These are phyloP conservation scores for Anisodus tanguticus DNA, from an alignment of 257 asterid species.

Conservation along the genomic window DNA sequence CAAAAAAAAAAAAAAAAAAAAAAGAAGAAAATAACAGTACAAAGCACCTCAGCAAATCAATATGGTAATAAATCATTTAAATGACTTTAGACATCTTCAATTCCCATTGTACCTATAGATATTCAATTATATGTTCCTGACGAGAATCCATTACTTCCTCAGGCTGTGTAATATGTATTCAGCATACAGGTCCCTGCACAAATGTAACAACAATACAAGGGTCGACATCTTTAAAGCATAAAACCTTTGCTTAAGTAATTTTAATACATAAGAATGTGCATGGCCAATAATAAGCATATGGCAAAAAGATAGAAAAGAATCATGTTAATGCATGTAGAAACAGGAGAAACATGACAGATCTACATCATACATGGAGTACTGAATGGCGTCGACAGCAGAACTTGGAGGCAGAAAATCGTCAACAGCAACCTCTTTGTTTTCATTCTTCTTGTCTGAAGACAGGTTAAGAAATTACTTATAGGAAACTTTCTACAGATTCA, in stretches of 20 bases:
- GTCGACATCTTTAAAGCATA: not conserved
- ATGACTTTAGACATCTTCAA: no score
- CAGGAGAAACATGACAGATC: not conserved
- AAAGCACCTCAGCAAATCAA: not conserved
- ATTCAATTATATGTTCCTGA: not conserved
- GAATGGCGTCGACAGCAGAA: constrained; percentile 65
- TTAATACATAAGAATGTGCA: not conserved
- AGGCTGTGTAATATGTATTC: constrained; percentile 72
- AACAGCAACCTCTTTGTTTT: constrained; percentile 82
- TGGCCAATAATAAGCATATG: not conserved
- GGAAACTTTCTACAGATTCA: not conserved
- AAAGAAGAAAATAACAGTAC: not conserved
- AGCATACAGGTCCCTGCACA: constrained; percentile 79
- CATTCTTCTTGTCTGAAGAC: constrained; percentile 78
- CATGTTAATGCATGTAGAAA: not conserved
- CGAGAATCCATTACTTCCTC: constrained; percentile 49
- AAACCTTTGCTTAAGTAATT: not conserved
- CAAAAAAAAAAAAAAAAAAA: not conserved
- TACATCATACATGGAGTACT: constrained; percentile 70
- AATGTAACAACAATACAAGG: not conserved
- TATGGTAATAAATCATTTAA: not conserved
- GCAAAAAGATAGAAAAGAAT: not conserved
- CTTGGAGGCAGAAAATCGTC: constrained; percentile 68
- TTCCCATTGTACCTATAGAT: not conserved
- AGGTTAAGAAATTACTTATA: constrained; percentile 30